Evolutionary conservation across 345 rosid genomes (phyloP), one percentile per base, ranked within the genome.

Genomic region (Lepidium aucheri): DNA sequence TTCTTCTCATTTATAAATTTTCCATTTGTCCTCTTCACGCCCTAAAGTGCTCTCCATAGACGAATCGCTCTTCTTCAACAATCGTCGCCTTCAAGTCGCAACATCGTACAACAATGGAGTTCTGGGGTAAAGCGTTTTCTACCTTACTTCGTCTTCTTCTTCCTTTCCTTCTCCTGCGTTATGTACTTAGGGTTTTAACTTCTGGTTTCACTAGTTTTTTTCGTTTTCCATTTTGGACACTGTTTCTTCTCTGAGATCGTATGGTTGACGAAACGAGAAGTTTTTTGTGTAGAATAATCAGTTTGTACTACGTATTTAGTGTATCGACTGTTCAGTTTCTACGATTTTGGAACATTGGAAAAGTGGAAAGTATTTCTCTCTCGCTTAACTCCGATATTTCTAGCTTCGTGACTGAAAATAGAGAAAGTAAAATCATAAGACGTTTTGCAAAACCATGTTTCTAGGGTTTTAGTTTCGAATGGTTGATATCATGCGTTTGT

Each of bases 51-150:
- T 16, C 47, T 18, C 36, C 45, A 20, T 17, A 41, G 45, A 50
- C 52, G 61, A 72, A 47, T 36, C 70, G 70, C 53, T 56, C 65
- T 55, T 46, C 65, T 20, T 44, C 57, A 38, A 11, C 68, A 57
- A 6, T 53, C 66, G 53, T 72, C 65, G 22, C 52, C 60, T 59
- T 65, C 60, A 51, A 18, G 10, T 42, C 41, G 36, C 55, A 32
- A 32, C 40, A 26, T 36, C 41, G 5, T 3, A 24, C 36, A 6
- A 9, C 62, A 42, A 84, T 84, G 89, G 84, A 84, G 77, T 84
- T 84, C 65, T 82, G 86, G 89, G 85, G 89, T 84, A 78, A 68
- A 71, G 0, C 8, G n/a, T 61, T 44, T 42, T 26, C 28, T 24
- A 4, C 39, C 46, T 40, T 20, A 9, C 34, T 38, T 60, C 41